Base-by-base conservation (phyloP, 805 yeast species). In the Metschnikowia aberdeeniae region DNA sequence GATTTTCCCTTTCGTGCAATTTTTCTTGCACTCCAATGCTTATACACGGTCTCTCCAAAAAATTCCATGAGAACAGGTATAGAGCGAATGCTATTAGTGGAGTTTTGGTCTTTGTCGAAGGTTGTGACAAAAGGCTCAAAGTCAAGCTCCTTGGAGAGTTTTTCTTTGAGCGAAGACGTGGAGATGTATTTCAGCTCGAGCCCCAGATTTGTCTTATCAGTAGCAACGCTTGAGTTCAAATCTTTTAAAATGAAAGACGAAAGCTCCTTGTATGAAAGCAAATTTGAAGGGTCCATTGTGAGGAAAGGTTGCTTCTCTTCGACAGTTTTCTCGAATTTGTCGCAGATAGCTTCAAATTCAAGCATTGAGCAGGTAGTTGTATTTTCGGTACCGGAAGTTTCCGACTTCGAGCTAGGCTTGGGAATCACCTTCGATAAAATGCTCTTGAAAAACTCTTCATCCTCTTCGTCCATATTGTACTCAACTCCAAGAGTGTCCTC, bases 401-500 rank as follows among this genome's bases (percentile, higher is more conserved):
- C 54, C 19, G 34, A 40, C 27, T 48, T 51, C 17, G 41, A 40
- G 22, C 50, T 37, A 9, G 52, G 47, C 22, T 61, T 59, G 10
- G 68, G 67, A 35, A 64, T 57, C 8, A 66, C 58, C 32, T 71
- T 62, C 44, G 76, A 75, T 43, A 76, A 54, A 12, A 50, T 52
- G 10, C 69, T 60, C 3, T 57, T 62, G 40, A 89, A 65, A 58
- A 84, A 92, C 46, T 64, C 78, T 29, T 82, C 95, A 65, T 93
- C 99, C 6, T 56, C 75, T 63, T 92, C 98, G 66, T 93, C 98
- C 86, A 93, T 80, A 64, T 83, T 83, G 66, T 90, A 93, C 14
- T 81, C 81, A 37, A 85, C 81, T 1, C 97, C 97, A 14, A 81
- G 75, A 19, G 95, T 86, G 61, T 93, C 98, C 59, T 93, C 98